Base-by-base conservation (phyloP, 2,329 filamentous ascomycete genomes). In the Cladophialophora exuberans region DNA sequence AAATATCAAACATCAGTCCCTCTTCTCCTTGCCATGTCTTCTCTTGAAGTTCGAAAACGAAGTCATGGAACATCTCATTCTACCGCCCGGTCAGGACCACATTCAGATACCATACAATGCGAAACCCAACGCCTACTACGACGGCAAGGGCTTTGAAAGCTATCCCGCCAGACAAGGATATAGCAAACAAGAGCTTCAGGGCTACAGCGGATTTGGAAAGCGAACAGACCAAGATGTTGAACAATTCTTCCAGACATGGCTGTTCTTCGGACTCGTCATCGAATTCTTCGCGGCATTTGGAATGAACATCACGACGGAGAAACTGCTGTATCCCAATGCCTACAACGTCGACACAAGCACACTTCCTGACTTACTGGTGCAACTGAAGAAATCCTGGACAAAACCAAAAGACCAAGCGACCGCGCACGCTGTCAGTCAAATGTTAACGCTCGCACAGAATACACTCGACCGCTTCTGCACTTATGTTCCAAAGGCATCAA, bases 191-290 rank as follows among this genome's bases (percentile, higher is more conserved):
- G 39, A 43, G 3, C 39, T 43, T 10, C 22, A n/a, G 6, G 39
- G 39, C 23, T n/a, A 43, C 7, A 26, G 15, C 15, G 23, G 39
- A 2, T 43, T 43, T 26, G 39, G 23, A 17, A n/a, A 22, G 9
- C 39, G 39, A 9, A 43, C 17, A 7, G 20, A 6, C 23, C 15
- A 43, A 43, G 39, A 43, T 22, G 23, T 43, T 22, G 22, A 43
- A n/a, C 23, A 22, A 13, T 43, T 43, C 39, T 43, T 43, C 39
- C 39, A 43, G 39, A 43, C 39, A 43, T 43, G 39, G 39, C 39
- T 43, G 39, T 22, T 23, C 22, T 43, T 43, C n/a, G 39, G 39
- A 22, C 18, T 43, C 20, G 6, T 43, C 39, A 43, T 43, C 25
- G 39, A 43, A 26, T 22, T 43, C 39, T 43, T 43, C 13, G 39